Conservation (phyloP, 2,329 filamentous ascomycete genomes). For the Graphiopsis chlorocephala region DNA sequence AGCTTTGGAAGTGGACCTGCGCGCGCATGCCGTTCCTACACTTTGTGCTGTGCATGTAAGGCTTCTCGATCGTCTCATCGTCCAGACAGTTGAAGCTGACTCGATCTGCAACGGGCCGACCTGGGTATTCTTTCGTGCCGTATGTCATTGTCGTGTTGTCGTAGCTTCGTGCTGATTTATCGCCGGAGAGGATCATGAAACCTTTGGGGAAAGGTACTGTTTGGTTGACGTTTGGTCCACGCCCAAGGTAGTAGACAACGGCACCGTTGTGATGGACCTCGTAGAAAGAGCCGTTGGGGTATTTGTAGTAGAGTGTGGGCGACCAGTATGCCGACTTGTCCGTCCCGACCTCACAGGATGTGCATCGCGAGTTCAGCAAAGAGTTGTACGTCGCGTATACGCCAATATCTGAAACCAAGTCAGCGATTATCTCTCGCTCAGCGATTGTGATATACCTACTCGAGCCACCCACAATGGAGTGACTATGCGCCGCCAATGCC, state of each 20-base stretch:
- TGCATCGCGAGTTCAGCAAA: conserved; percentile 58
- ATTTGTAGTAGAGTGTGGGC: conserved; percentile 36
- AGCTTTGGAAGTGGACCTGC: conserved; percentile 39
- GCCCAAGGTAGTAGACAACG: conserved; percentile 68
- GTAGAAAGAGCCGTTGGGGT: conserved; percentile 35
- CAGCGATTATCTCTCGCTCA: background rate
- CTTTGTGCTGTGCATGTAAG: conserved; percentile 32
- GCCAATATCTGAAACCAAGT: conserved; percentile 51
- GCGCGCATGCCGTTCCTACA: conserved; percentile 37
- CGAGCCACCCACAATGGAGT: conserved; percentile 35
- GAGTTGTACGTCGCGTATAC: conserved; percentile 60
- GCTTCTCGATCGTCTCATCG: conserved; percentile 30
- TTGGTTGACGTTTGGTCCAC: conserved; percentile 51
- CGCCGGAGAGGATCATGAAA: conserved; percentile 68
- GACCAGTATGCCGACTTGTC: conserved; percentile 41
- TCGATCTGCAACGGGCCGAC: conserved; percentile 50
- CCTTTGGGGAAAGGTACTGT: conserved; percentile 67
- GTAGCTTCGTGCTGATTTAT: conserved; percentile 54
- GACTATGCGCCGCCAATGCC: conserved; percentile 32
- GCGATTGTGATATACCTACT: conserved; percentile 25
- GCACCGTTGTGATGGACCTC: conserved; percentile 61
- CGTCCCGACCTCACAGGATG: conserved; percentile 33
- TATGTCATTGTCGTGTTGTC: conserved; percentile 38
- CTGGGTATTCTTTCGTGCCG: conserved; percentile 34
- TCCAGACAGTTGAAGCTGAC: conserved; percentile 43